Percentiles rank a stretch among this genome's conserved stretches.
phyloP scores from a whole-genome alignment of 768 basidiomycete genomes.

The Lactarius hatsudake region DNA sequence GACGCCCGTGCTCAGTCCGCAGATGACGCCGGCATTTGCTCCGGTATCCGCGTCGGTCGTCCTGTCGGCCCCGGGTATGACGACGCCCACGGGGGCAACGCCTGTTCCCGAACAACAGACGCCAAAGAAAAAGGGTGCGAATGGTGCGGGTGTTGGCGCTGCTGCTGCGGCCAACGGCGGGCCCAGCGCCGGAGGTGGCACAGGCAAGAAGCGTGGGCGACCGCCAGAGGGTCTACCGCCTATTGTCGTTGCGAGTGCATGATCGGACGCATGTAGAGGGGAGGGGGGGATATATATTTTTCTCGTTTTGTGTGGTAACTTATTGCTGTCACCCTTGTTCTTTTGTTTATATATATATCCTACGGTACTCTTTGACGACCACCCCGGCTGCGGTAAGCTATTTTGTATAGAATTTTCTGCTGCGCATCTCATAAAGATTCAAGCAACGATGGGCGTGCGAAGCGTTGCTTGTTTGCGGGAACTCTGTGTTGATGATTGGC shows the following conservation, averaged over 20 bases:
- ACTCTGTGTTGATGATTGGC: not conserved
- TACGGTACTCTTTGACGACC: constrained; percentile 9
- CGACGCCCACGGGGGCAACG: not conserved
- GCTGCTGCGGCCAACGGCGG: not conserved
- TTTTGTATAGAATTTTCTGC: not conserved
- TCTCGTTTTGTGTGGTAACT: constrained; percentile 21
- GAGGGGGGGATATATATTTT: not conserved
- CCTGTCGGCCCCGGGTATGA: not conserved
- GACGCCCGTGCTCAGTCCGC: constrained; percentile 3
- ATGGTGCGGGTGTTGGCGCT: not conserved
- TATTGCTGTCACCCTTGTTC: constrained; percentile 19
- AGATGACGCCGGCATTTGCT: not conserved
- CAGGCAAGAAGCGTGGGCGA: constrained; percentile 28
- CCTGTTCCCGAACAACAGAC: constrained; percentile 13
- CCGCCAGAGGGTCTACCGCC: constrained; percentile 31
- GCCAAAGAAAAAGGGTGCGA: constrained; percentile 26
- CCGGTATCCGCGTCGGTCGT: not conserved
- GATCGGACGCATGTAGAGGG: not conserved
- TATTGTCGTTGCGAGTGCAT: constrained; percentile 36
- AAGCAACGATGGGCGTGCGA: not conserved
- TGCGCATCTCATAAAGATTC: not conserved
- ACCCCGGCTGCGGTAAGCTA: constrained; percentile 4
- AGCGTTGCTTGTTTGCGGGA: not conserved
- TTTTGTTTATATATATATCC: constrained; percentile 17
- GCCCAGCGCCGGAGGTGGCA: not conserved